These are phyloP conservation scores for Tolypocladium cylindrosporum DNA, from an alignment of 2,329 filamentous ascomycete species.

Conservation along the genomic window DNA sequence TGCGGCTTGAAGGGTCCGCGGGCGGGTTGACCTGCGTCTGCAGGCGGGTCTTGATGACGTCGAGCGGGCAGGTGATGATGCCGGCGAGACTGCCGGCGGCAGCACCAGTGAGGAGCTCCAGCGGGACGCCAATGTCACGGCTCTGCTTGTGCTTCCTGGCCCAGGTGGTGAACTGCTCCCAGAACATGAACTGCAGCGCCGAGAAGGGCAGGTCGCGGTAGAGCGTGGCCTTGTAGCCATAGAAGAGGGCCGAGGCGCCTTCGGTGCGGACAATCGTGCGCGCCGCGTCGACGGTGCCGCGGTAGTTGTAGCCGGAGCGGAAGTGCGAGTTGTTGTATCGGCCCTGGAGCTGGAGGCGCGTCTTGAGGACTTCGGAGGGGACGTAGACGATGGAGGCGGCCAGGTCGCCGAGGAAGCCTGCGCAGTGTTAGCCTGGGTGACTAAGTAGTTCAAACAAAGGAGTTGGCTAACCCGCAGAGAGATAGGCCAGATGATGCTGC, in stretches of 20 bases:
- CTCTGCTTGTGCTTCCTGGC: conserved; percentile 70
- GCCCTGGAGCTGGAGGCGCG: conserved; percentile 89
- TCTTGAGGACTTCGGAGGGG: conserved; percentile 94
- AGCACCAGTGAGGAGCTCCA: conserved; percentile 85
- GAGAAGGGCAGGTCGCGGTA: conserved; percentile 94
- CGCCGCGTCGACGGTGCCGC: conserved; percentile 71
- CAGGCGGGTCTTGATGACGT: conserved; percentile 93
- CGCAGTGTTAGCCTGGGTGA: background rate
- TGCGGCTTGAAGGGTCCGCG: conserved; percentile 13
- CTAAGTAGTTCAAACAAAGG: background rate
- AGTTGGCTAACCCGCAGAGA: conserved; percentile 57
- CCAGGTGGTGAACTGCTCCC: conserved; percentile 82
- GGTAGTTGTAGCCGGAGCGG: conserved; percentile 92
- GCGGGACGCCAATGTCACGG: conserved; percentile 70
- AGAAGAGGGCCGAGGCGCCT: conserved; percentile 77
- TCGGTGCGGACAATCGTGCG: conserved; percentile 77
- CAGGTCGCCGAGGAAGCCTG: conserved; percentile 86
- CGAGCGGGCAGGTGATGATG: conserved; percentile 87
- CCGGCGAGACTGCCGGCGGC: conserved; percentile 87
- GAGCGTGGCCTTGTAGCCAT: conserved; percentile 94
- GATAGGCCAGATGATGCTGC: conserved; percentile 74
- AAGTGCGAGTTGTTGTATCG: conserved; percentile 93
- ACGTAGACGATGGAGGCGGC: conserved; percentile 91
- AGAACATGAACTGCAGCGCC: conserved; percentile 94
- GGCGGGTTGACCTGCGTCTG: conserved; percentile 70